These are phyloP conservation scores for Dactylellina haptotyla DNA, from an alignment of 2,329 filamentous ascomycete species.

Conservation along the genomic window DNA sequence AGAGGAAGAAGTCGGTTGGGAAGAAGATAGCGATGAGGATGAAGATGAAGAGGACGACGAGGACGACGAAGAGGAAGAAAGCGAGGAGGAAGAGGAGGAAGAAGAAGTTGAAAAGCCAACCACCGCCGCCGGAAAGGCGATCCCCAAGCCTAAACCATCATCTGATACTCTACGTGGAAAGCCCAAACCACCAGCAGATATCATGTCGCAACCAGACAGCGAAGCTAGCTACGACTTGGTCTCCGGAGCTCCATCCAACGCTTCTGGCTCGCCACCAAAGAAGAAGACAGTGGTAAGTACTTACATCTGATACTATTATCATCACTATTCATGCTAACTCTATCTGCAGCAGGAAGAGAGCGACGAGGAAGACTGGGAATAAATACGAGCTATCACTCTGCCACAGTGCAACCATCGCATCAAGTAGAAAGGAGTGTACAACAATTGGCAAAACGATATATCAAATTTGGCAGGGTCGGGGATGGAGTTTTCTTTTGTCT, in stretches of 20 bases:
- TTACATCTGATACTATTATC: constrained; percentile 57
- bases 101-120: constrained; percentile 57
- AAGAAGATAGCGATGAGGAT: constrained; percentile 75
- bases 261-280: constrained; percentile 73
- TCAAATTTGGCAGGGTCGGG: constrained; percentile 12
- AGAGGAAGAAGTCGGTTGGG: constrained; percentile 77
- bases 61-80: constrained; percentile 77
- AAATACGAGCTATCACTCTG: constrained; percentile 53
- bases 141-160: constrained; percentile 60
- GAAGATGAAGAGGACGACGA: constrained; percentile 65
- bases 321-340: constrained; percentile 65
- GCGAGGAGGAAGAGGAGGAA: constrained; percentile 74
- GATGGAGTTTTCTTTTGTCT: constrained; percentile 42
- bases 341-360: constrained; percentile 65
- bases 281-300: constrained; percentile 59
- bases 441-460: constrained; percentile 42
- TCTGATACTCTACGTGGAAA: constrained; percentile 64
- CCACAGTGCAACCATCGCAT: not conserved
- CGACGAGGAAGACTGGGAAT: constrained; percentile 82
- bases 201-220: constrained; percentile 89
- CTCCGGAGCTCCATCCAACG: constrained; percentile 80
- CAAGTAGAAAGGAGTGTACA: constrained; percentile 31
- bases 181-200: constrained; percentile 76
- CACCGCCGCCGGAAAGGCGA: constrained; percentile 57
- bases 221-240: constrained; percentile 97